Conservation (phyloP, 2,329 filamentous ascomycete species). For the Zasmidium angulare region DNA sequence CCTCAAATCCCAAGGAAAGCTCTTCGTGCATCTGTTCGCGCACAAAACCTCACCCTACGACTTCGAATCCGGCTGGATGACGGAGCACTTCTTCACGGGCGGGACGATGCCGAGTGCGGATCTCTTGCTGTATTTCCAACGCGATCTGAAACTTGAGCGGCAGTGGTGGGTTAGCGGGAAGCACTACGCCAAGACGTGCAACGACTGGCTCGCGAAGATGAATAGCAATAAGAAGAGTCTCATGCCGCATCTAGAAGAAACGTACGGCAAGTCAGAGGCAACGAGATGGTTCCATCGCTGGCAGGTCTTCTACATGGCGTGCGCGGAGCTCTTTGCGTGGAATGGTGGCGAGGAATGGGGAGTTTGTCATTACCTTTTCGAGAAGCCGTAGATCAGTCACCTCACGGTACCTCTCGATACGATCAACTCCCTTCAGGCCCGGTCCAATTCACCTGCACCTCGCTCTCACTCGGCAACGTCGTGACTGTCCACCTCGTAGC, state of each 20-base stretch:
- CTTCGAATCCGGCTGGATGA: conserved; percentile 73
- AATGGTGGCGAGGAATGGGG: conserved; percentile 67
- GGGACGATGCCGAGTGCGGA: conserved; percentile 71
- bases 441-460: neutral
- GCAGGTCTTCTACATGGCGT: conserved; percentile 72
- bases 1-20: conserved; percentile 62
- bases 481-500: neutral
- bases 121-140: conserved; percentile 66
- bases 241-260: conserved; percentile 64
- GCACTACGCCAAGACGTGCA: conserved; percentile 69
- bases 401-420: no score
- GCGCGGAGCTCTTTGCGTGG: conserved; percentile 67
- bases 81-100: conserved; percentile 70
- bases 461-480: neutral
- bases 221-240: conserved; percentile 58
- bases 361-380: conserved; percentile 65
- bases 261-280: conserved; percentile 62
- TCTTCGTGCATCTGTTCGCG: conserved; percentile 69
- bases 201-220: conserved; percentile 67
- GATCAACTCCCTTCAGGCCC: neutral
- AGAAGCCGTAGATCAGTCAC: conserved; percentile 46
- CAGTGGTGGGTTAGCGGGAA: conserved; percentile 72
- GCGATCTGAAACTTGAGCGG: conserved; percentile 57
- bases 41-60: conserved; percentile 67
- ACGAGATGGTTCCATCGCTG: conserved; percentile 67